Conservation (phyloP, 495 filamentous ascomycete species). For the Aspergillus affinis region DNA sequence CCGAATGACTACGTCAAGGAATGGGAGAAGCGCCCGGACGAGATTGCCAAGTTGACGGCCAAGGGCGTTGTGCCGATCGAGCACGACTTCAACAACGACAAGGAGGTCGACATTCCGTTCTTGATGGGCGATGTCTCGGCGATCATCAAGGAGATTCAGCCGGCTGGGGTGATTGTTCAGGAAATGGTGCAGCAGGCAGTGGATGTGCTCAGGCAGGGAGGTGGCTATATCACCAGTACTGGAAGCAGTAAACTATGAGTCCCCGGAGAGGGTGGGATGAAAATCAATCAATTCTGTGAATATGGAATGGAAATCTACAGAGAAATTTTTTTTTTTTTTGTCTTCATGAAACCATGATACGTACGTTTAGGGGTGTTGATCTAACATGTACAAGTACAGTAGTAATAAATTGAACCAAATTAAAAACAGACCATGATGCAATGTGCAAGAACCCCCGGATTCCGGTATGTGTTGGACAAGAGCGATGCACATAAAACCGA, state of each 20-base stretch:
- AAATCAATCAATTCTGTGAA: too few species aligned
- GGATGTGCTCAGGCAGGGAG: slow-evolving; percentile 55
- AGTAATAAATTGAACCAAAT: slow-evolving; percentile 28
- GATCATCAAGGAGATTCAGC: slow-evolving; percentile 68
- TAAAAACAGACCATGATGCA: slow-evolving; percentile 12
- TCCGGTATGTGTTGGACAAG: neutral
- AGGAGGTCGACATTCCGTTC: slow-evolving; percentile 78
- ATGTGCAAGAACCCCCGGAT: slow-evolving; percentile 5
- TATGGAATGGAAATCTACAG: neutral
- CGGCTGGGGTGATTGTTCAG: slow-evolving; percentile 75
- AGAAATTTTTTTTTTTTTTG: neutral
- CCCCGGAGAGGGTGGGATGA: too few species aligned
- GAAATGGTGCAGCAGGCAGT: slow-evolving; percentile 86
- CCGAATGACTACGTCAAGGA: slow-evolving; percentile 76
- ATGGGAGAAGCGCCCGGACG: slow-evolving; percentile 73
- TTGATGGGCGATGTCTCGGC: slow-evolving; percentile 94
- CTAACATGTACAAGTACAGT: slow-evolving; percentile 42
- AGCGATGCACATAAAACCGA: neutral
- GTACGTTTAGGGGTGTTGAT: slow-evolving; percentile 25
- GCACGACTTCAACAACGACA: slow-evolving; percentile 73
- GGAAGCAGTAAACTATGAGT: slow-evolving; percentile 38
- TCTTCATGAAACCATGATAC: slow-evolving; percentile 4
- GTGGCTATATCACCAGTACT: slow-evolving; percentile 34
- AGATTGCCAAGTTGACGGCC: slow-evolving; percentile 68
- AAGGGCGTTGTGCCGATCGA: slow-evolving; percentile 75